These are phyloP conservation scores for Lyophyllum semitale DNA, from an alignment of 768 basidiomycete species.

Conservation along the genomic window DNA sequence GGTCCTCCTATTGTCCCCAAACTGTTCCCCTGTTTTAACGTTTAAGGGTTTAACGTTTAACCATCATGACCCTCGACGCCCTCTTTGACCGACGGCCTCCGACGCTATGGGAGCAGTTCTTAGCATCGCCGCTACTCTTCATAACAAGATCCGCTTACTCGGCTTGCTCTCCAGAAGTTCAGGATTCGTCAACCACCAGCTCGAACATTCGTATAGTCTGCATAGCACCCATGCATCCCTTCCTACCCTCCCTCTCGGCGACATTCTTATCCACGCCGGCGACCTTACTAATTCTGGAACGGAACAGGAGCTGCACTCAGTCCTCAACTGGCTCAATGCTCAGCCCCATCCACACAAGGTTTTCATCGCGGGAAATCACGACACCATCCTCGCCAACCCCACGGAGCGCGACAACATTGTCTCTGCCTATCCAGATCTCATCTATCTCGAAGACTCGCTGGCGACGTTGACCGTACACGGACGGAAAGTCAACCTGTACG, in stretches of 20 bases:
- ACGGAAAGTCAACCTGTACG: not conserved
- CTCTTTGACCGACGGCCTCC: not conserved
- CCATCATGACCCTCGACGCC: too few species aligned
- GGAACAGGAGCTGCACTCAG: not conserved
- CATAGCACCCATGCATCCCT: not conserved
- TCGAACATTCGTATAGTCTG: not conserved
- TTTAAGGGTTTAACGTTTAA: too few species aligned
- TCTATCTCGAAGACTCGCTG: not conserved
- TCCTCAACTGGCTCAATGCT: not conserved
- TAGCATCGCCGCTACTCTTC: not conserved
- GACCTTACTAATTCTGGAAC: not conserved
- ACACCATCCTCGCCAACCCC: not conserved
- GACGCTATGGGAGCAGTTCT: not conserved
- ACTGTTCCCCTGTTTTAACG: too few species aligned
- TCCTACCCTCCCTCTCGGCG: not conserved
- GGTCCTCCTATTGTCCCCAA: too few species aligned
- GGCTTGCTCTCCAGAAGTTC: not conserved
- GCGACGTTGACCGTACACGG: not conserved
- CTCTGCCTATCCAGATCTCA: not conserved
- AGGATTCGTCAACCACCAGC: not conserved
- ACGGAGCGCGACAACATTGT: not conserved
- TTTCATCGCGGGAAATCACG: not conserved
- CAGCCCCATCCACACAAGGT: not conserved
- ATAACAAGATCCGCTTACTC: not conserved
- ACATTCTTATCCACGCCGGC: constrained; percentile 4